Evolutionary conservation across 176 grass and related monocot species (phyloP), one percentile per base, ranked within the genome.

Genomic region (Leersia perrieri): DNA sequence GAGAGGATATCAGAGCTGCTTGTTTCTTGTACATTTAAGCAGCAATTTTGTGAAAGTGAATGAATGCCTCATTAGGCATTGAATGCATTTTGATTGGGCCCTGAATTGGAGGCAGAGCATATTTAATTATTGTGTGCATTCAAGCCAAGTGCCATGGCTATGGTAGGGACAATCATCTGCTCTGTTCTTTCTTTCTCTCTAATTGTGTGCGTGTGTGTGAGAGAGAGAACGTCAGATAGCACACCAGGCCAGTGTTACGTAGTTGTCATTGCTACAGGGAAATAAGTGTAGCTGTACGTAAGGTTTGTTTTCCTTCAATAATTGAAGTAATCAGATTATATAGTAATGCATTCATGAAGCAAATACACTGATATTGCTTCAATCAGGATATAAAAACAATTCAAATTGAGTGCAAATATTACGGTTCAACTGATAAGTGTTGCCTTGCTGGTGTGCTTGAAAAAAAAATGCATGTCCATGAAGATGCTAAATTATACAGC

Each of bases 71-170:
- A 61, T 77, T 29, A 79, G 38, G 61, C 74, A 83, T 31, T 79
- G 62, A 88, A 74, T 80, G 75, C 18, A 7, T 0, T 1, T 63
- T 28, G 76, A 75, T 80, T 79, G 69, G 87, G 76, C 60, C 40
- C 75, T 69, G 62, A 80, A 35, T 88, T 60, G 71, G 81, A 75
- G 75, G 81, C 30, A 71, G 80, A 83, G 14, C 58, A 44, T 42
- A 74, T 60, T 65, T 23, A 72, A 65, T 31, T 65, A 18, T 39
- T 27, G 41, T 73, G 31, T 58, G 40, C 64, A 65, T 88, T 68
- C 41, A 64, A 81, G 70, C 26, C 60, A 61, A 28, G 18, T 8
- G 20, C 28, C 53, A 45, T 62, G 79, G 13, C 27, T 61, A 60
- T 45, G 35, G 29, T 75, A 75, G 51, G 49, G 64, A 49, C 76